Conservation (phyloP, 768 basidiomycete species). For the Cubamyces sp. region DNA sequence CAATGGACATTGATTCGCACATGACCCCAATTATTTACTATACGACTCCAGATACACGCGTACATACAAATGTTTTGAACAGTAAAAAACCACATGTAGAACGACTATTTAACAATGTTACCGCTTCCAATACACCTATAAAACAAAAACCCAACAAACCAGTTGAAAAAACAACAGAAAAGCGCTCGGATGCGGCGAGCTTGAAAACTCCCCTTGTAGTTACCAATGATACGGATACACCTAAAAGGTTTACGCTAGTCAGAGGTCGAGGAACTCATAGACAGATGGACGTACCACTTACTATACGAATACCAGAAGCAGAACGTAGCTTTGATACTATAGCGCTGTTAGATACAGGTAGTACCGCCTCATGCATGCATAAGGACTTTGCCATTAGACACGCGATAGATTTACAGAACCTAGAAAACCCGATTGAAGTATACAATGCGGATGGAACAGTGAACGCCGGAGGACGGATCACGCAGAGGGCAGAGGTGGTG, state of each 20-base stretch:
- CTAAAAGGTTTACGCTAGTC: neutral
- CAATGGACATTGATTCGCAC: too few relatives aligned
- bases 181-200: neutral
- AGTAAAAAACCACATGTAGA: too few relatives aligned
- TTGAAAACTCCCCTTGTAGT: neutral
- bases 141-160: neutral
- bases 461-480: slow-evolving; percentile 24
- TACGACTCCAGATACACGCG: too few relatives aligned
- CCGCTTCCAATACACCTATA: too few relatives aligned
- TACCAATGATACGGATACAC: neutral
- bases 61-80: too few relatives aligned
- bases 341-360: slow-evolving; percentile 5
- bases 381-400: slow-evolving; percentile 15
- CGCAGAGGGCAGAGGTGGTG: slow-evolving; percentile 4
- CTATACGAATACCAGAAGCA: neutral
- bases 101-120: neutral
- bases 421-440: slow-evolving; percentile 23
- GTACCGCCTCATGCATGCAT: slow-evolving; percentile 7
- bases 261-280: neutral
- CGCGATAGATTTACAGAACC: neutral
- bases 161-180: neutral
- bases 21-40: too few relatives aligned
- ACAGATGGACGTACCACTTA: slow-evolving; percentile 7
- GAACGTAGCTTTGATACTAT: neutral
- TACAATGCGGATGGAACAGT: slow-evolving; percentile 28